phyloP scores from a whole-genome alignment of 2,329 filamentous ascomycete species.

The Drechslerella dactyloides region DNA sequence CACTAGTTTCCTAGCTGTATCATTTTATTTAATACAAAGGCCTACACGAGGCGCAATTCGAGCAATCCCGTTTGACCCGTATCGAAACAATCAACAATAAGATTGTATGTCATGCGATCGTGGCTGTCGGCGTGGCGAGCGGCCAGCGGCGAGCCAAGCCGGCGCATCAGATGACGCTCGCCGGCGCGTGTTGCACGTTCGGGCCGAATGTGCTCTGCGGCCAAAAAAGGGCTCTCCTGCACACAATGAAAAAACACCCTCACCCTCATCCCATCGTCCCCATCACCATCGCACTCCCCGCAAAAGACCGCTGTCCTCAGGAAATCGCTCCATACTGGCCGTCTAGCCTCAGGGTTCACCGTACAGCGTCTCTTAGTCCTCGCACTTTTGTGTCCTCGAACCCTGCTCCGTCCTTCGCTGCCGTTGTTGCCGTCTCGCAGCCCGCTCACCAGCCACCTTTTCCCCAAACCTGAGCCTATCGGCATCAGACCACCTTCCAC shows the following conservation, averaged over 20 bases:
- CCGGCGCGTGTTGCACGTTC: conserved; percentile 3
- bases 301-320: not conserved
- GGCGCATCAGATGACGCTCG: not conserved
- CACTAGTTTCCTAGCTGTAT: not conserved
- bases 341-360: not conserved
- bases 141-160: too few species aligned
- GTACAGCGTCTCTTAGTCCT: not conserved
- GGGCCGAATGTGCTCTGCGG: not conserved
- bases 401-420: not conserved
- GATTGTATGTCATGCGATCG: too few species aligned
- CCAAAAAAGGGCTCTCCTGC: not conserved
- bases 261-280: conserved; percentile 1
- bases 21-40: too few species aligned
- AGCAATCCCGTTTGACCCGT: too few species aligned
- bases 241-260: not conserved
- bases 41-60: too few species aligned
- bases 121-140: not conserved
- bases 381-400: not conserved
- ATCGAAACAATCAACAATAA: too few species aligned
- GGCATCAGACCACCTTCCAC: not conserved
- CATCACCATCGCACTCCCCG: not conserved
- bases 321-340: not conserved
- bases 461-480: not conserved
- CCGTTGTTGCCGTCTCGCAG: not conserved
- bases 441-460: not conserved